Conservation (phyloP, 23 red algal species). For the Chondrus crispus region DNA sequence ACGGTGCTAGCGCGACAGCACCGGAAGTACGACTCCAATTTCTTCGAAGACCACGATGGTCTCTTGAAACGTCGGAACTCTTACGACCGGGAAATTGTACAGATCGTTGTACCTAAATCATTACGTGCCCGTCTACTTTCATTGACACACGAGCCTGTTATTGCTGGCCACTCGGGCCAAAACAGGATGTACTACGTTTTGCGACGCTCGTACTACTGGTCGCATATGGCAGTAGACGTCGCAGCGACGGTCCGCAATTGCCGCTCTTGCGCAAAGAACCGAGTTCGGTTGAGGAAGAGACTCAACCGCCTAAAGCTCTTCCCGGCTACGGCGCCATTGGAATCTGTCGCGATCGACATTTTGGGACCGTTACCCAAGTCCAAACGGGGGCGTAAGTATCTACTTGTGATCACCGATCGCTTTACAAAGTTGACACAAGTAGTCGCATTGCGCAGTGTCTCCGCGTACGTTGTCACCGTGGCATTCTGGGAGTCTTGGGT, state of each 20-base stretch:
- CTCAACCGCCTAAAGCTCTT: slow-evolving; percentile 20
- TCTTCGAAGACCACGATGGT: background rate
- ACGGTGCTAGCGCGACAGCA: background rate
- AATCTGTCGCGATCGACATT: slow-evolving; percentile 29
- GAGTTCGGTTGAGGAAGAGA: background rate
- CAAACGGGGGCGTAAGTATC: background rate
- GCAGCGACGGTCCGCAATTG: background rate
- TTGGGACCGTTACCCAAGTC: slow-evolving; percentile 10
- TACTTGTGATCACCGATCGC: slow-evolving; percentile 37
- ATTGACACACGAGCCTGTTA: background rate
- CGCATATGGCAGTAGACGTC: background rate
- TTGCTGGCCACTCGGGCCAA: background rate
- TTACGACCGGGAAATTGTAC: background rate
- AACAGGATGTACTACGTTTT: background rate
- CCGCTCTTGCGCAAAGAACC: background rate
- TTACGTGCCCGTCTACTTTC: background rate
- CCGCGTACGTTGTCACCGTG: too few species aligned
- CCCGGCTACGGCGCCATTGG: background rate
- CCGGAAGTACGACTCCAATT: background rate
- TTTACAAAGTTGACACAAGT: slow-evolving; percentile 29
- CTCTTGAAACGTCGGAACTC: background rate
- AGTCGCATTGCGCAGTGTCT: too few species aligned
- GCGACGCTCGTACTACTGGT: background rate
- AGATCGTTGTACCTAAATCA: background rate
- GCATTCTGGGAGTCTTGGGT: too few species aligned